Percentiles rank a stretch among this genome's conserved stretches.
Evolutionary conservation across 176 grass and related monocot species (phyloP).

Genomic region (Echinochloa phyllopogon): DNA sequence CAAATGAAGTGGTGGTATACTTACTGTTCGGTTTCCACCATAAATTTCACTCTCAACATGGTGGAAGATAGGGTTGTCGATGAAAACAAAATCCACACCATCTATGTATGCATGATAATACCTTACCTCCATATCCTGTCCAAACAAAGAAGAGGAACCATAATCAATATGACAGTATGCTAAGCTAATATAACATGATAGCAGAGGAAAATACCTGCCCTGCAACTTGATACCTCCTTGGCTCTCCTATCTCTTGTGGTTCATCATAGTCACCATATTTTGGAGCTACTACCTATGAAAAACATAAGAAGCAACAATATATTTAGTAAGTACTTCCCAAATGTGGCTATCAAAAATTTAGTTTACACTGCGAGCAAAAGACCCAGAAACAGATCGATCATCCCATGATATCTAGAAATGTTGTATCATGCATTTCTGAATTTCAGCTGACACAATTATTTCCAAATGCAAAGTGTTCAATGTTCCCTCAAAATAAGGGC

Average conservation of each 20-base stretch:
- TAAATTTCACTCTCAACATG: constrained; percentile 86
- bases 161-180: constrained; percentile 26
- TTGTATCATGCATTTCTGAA: not conserved
- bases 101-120: constrained; percentile 90
- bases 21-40: constrained; percentile 84
- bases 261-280: constrained; percentile 75
- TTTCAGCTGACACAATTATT: not conserved
- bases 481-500: constrained; percentile 18
- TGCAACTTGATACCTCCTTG: constrained; percentile 68
- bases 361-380: not conserved
- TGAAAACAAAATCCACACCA: constrained; percentile 92
- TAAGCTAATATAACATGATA: constrained; percentile 16
- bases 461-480: not conserved
- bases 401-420: not conserved
- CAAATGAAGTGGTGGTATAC: constrained; percentile 34
- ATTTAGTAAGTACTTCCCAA: constrained; percentile 9
- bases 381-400: not conserved
- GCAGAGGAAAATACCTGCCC: constrained; percentile 70
- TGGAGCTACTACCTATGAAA: constrained; percentile 73
- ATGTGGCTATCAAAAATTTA: constrained; percentile 22
- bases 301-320: constrained; percentile 21
- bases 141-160: constrained; percentile 35
- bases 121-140: constrained; percentile 83
- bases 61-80: constrained; percentile 77
- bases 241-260: constrained; percentile 70